Percentiles rank a stretch among this genome's conserved stretches.
phyloP scores from a whole-genome alignment of 1,139 yeast genomes.

The Yamadazyma pseudoaaseri region DNA sequence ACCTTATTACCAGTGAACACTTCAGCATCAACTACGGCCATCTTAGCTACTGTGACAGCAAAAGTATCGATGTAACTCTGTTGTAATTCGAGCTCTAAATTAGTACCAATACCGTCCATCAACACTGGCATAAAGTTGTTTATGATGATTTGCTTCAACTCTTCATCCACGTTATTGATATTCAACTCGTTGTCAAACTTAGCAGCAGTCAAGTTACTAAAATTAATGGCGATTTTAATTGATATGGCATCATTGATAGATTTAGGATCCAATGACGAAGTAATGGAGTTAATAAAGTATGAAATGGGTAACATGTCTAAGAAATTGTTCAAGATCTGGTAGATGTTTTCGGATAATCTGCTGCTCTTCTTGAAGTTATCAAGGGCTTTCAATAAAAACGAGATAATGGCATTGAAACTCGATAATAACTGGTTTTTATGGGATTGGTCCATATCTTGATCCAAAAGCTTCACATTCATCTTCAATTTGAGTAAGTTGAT shows the following conservation, averaged over 20 bases:
- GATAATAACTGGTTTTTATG: constrained; percentile 31
- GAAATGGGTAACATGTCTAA: constrained; percentile 73
- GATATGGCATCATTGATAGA: constrained; percentile 35
- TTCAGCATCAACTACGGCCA: constrained; percentile 34
- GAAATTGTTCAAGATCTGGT: constrained; percentile 56
- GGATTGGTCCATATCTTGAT: constrained; percentile 31
- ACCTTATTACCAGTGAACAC: constrained; percentile 42
- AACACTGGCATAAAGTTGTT: constrained; percentile 47
- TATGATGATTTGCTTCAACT: constrained; percentile 40
- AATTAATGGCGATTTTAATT: constrained; percentile 46
- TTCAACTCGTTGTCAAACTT: constrained; percentile 68
- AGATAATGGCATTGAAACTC: constrained; percentile 44
- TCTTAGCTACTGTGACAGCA: constrained; percentile 61
- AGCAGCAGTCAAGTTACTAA: constrained; percentile 58
- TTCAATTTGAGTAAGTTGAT: constrained; percentile 51
- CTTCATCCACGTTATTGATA: constrained; percentile 36
- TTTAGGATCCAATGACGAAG: constrained; percentile 52
- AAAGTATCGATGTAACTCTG: constrained; percentile 73
- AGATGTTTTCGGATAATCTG: constrained; percentile 27
- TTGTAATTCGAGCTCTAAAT: constrained; percentile 47
- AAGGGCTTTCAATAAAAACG: constrained; percentile 35
- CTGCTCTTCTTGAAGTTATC: constrained; percentile 22
- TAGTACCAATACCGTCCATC: constrained; percentile 40
- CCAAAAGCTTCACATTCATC: constrained; percentile 56
- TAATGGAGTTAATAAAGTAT: constrained; percentile 64